Conservation (phyloP, 768 basidiomycete species). For the Leccinum arenicola region DNA sequence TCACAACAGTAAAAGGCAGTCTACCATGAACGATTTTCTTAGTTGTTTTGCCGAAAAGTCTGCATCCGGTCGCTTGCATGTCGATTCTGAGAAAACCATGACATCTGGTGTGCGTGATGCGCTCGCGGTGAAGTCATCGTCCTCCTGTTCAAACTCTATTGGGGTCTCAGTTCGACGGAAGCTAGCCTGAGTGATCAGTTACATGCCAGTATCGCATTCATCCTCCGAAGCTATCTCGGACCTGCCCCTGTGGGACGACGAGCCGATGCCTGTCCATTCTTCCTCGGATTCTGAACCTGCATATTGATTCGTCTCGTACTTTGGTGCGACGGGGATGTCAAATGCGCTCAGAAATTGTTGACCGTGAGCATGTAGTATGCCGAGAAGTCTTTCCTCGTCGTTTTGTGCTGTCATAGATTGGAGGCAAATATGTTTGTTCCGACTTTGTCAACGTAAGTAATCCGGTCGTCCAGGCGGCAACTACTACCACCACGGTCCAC, state of each 20-base stretch:
- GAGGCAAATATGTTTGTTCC: constrained; percentile 11
- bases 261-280: constrained; percentile 43
- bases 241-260: not conserved
- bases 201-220: constrained; percentile 21
- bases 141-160: constrained; percentile 41
- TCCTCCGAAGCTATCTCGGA: constrained; percentile 14
- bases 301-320: constrained; percentile 13
- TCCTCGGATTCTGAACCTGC: constrained; percentile 27
- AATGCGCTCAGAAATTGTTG: constrained; percentile 46
- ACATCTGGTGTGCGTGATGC: constrained; percentile 41
- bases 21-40: constrained; percentile 76
- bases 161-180: not conserved
- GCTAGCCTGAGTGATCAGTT: not conserved
- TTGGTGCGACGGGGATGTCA: constrained; percentile 21
- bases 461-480: not conserved
- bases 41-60: constrained; percentile 36
- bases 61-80: constrained; percentile 19
- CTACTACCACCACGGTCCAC: not conserved
- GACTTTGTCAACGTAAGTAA: not conserved
- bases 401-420: constrained; percentile 11
- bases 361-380: constrained; percentile 44
- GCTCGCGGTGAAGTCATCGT: constrained; percentile 43
- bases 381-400: constrained; percentile 36
- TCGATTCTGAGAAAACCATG: constrained; percentile 53
- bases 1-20: not conserved